phyloP scores from a whole-genome alignment of 1,139 yeast species.

The Saccharomyces pastorianus region DNA sequence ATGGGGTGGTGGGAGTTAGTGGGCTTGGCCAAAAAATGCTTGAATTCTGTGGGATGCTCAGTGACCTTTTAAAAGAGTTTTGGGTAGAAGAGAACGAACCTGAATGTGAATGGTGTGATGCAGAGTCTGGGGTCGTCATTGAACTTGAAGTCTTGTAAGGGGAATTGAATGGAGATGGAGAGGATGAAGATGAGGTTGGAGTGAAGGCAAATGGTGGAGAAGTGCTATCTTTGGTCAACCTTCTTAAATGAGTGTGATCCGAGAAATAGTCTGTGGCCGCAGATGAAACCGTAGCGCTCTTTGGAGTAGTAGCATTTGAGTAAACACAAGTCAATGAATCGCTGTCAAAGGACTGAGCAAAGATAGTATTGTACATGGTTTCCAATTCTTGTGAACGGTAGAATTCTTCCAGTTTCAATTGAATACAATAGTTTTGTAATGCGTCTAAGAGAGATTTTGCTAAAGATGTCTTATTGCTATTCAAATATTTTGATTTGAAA shows the following conservation, averaged over 20 bases:
- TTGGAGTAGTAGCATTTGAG: neutral
- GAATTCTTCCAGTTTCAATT: slow-evolving; percentile 18
- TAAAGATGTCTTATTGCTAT: slow-evolving; percentile 1
- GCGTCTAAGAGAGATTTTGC: slow-evolving; percentile 10
- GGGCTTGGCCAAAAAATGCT: slow-evolving; percentile 10
- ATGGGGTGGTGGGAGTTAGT: slow-evolving; percentile 21
- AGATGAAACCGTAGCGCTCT: neutral
- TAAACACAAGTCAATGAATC: slow-evolving; percentile 7
- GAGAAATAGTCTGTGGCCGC: neutral
- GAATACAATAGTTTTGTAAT: slow-evolving; percentile 14
- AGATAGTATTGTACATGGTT: slow-evolving; percentile 1
- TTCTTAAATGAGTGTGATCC: neutral
- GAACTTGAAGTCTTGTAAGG: slow-evolving; percentile 1
- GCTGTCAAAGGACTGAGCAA: neutral
- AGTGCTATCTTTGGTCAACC: slow-evolving; percentile 3
- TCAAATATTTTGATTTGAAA: slow-evolving; percentile 25
- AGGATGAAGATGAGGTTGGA: slow-evolving; percentile 10
- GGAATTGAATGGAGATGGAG: slow-evolving; percentile 16
- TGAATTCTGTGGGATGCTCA: slow-evolving; percentile 5
- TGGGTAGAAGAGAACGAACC: slow-evolving; percentile 4
- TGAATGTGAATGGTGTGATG: neutral
- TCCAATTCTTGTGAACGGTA: slow-evolving; percentile 15
- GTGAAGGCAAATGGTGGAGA: slow-evolving; percentile 5
- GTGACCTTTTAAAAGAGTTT: slow-evolving; percentile 6
- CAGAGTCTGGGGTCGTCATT: slow-evolving; percentile 3